These are phyloP conservation scores for Oryza australiensis DNA, from an alignment of 176 grass and related monocot species.

Conservation along the genomic window DNA sequence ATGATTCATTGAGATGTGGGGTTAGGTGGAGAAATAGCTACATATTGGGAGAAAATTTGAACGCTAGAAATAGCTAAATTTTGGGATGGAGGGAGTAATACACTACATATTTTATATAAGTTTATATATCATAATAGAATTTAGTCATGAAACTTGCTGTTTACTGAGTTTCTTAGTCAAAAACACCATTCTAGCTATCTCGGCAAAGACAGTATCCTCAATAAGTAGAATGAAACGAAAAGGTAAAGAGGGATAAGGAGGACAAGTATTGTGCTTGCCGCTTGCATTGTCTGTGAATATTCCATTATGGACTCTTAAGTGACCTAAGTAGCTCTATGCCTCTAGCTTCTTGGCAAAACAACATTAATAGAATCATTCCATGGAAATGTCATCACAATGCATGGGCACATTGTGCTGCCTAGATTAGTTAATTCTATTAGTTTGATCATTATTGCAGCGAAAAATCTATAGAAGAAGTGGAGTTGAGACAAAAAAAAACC, in stretches of 20 bases:
- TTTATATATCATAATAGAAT: too few species aligned
- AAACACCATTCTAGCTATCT: too few species aligned
- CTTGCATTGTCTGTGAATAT: not conserved
- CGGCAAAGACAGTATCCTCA: too few species aligned
- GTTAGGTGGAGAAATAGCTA: too few species aligned
- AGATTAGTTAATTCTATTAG: not conserved
- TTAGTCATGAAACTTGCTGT: too few species aligned
- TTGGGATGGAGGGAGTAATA: too few species aligned
- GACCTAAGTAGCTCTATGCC: not conserved
- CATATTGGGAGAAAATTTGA: too few species aligned
- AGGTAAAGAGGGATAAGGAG: not conserved
- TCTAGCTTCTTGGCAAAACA: not conserved
- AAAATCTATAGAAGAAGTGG: conserved; percentile 5
- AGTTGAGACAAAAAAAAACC: conserved; percentile 50
- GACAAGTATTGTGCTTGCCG: not conserved
- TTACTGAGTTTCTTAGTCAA: too few species aligned
- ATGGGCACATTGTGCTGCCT: too few species aligned
- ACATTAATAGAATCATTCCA: conserved; percentile 4
- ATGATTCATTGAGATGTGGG: too few species aligned
- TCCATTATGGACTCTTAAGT: not conserved
- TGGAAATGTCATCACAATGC: not conserved
- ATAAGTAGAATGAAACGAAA: not conserved
- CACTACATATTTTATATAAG: too few species aligned
- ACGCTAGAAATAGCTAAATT: too few species aligned
- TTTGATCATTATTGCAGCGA: conserved; percentile 12